Conservation (phyloP, 1,139 yeast genomes). For the Protomyces gravidus region DNA sequence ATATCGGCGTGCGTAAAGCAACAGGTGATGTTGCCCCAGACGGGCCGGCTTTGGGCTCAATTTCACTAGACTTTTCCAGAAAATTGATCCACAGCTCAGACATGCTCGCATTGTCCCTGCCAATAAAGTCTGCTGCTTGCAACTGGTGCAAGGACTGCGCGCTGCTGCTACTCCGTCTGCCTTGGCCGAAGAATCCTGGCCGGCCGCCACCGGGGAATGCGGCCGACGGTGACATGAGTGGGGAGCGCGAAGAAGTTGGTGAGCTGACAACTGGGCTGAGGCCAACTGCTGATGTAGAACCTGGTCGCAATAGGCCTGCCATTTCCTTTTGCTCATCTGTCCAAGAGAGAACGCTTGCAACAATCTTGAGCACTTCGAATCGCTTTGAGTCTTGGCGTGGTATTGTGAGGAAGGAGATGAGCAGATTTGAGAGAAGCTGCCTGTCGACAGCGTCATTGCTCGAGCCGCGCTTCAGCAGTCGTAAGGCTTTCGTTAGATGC, state of each 20-base stretch:
- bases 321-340: constrained; percentile 73
- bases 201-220: background rate
- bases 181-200: background rate
- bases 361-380: constrained; percentile 80
- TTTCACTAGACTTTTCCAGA: constrained; percentile 19
- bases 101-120: constrained; percentile 32
- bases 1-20: background rate
- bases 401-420: constrained; percentile 76
- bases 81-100: constrained; percentile 34
- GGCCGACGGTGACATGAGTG: background rate
- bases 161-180: constrained; percentile 10
- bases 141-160: background rate
- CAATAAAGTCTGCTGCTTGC: constrained; percentile 26
- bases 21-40: background rate
- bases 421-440: constrained; percentile 77
- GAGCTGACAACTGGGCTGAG: background rate
- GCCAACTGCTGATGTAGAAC: background rate
- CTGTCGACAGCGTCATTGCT: constrained; percentile 54
- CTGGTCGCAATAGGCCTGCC: constrained; percentile 57
- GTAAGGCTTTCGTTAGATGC: constrained; percentile 84
- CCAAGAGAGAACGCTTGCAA: constrained; percentile 82
- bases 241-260: background rate
- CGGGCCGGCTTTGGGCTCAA: background rate
- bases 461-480: constrained; percentile 69
- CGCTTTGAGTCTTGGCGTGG: constrained; percentile 94